Conservation (phyloP, 371 early-diverging fungal genomes). For the Amoeboaphelidium protococcarum region DNA sequence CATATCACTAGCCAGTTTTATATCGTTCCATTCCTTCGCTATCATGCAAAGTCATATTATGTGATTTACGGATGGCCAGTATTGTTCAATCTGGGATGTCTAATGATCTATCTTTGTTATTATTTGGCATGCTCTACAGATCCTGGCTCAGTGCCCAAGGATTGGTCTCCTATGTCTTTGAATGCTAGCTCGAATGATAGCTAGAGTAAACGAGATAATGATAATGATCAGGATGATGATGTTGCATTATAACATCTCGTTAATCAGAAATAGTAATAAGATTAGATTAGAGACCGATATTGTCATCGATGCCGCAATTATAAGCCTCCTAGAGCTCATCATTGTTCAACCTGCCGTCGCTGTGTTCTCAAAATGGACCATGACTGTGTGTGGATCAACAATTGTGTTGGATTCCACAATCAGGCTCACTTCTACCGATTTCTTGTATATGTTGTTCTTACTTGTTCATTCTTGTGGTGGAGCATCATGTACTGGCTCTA, state of each 20-base stretch:
- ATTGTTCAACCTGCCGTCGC: slow-evolving; percentile 14
- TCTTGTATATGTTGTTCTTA: slow-evolving; percentile 5
- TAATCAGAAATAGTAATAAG: not conserved
- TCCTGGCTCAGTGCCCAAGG: not conserved
- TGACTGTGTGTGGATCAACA: slow-evolving; percentile 12
- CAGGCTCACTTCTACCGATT: slow-evolving; percentile 17
- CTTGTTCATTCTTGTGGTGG: not conserved
- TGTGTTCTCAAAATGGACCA: slow-evolving; percentile 19
- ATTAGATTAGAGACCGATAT: not conserved
- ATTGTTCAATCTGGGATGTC: not conserved
- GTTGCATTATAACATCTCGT: not conserved
- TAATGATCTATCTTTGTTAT: not conserved
- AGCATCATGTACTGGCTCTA: not conserved
- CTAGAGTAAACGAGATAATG: not conserved
- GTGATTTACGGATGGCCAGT: no score
- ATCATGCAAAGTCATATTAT: no score
- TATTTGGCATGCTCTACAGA: not conserved
- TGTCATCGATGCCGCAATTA: slow-evolving; percentile 16
- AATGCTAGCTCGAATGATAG: no score
- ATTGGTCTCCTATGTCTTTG: no score
- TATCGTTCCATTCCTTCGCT: no score
- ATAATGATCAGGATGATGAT: not conserved
- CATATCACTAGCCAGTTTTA: no score
- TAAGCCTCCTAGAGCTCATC: slow-evolving; percentile 18
- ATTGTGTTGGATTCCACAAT: slow-evolving; percentile 17